phyloP scores from a whole-genome alignment of 2,329 filamentous ascomycete species.

The Sporothrix dimorphospora region DNA sequence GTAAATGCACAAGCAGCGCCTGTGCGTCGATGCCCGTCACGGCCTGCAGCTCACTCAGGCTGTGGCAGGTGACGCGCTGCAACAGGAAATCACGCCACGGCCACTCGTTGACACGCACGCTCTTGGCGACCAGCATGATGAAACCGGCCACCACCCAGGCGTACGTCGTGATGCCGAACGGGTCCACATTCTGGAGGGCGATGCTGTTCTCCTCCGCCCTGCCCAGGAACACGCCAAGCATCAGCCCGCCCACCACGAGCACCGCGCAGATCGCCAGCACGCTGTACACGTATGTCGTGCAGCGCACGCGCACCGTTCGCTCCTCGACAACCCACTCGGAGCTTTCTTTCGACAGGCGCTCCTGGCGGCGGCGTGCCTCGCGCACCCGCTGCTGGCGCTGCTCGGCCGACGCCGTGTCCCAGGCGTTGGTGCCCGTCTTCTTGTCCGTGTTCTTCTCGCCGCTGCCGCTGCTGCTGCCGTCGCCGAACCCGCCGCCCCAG shows the following conservation, averaged over 20 bases:
- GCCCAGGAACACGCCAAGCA: conserved; percentile 37
- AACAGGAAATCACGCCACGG: conserved; percentile 41
- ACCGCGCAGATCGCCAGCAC: conserved; percentile 23
- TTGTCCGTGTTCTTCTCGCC: background rate
- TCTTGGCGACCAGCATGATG: conserved; percentile 38
- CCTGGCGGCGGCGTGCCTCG: conserved; percentile 19
- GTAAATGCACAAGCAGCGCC: conserved; percentile 23
- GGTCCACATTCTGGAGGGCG: conserved; percentile 39
- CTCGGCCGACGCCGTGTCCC: background rate
- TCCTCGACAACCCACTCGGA: conserved; percentile 28
- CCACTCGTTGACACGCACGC: conserved; percentile 39
- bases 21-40: conserved; percentile 36
- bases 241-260: conserved; percentile 37
- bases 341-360: background rate
- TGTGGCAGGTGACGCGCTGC: conserved; percentile 36
- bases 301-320: conserved; percentile 23
- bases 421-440: conserved; percentile 9
- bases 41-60: conserved; percentile 36
- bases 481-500: conserved; percentile 16
- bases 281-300: conserved; percentile 26
- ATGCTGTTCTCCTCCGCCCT: conserved; percentile 29
- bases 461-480: background rate
- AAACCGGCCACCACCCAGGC: conserved; percentile 39
- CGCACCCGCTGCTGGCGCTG: conserved; percentile 22
- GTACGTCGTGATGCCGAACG: conserved; percentile 40